A percentile compares a stretch with the other conserved stretches of the same genome.
These are phyloP conservation scores for Rutstroemia sp. DNA, from an alignment of 2,329 filamentous ascomycete genomes.

Conservation along the genomic window DNA sequence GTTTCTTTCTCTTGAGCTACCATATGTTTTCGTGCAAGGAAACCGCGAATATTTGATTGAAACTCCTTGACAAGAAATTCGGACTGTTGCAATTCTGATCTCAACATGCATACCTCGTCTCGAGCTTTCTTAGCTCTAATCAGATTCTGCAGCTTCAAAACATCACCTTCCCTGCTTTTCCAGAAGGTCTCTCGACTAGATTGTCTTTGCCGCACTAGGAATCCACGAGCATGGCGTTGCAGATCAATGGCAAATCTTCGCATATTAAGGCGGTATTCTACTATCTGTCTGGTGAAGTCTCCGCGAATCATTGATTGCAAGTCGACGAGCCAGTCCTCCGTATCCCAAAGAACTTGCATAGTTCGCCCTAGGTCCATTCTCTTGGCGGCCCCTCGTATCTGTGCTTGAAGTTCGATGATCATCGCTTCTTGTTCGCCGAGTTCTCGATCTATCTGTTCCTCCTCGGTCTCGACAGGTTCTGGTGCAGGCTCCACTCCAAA, in stretches of 20 bases:
- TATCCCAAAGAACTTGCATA: constrained; percentile 88
- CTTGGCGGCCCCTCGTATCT: constrained; percentile 72
- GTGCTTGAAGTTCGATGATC: constrained; percentile 77
- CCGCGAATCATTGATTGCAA: constrained; percentile 83
- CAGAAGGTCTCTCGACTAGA: constrained; percentile 57
- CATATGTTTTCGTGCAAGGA: constrained; percentile 53
- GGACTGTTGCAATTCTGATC: constrained; percentile 52
- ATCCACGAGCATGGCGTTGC: constrained; percentile 73
- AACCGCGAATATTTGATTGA: constrained; percentile 60
- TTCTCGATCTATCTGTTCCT: constrained; percentile 79
- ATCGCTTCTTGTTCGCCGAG: constrained; percentile 65
- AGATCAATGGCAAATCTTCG: constrained; percentile 68
- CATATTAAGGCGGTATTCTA: constrained; percentile 78
- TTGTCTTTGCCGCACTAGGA: constrained; percentile 60
- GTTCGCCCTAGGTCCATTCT: constrained; percentile 69
- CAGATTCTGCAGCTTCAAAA: constrained; percentile 76
- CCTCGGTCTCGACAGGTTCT: constrained; percentile 76
- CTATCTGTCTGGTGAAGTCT: constrained; percentile 78
- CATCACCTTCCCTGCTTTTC: constrained; percentile 61
- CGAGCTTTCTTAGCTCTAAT: constrained; percentile 62
- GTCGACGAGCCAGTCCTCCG: constrained; percentile 69
- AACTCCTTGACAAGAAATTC: constrained; percentile 58
- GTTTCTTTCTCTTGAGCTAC: constrained; percentile 49
- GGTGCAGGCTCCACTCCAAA: constrained; percentile 81
- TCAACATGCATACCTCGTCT: constrained; percentile 47